These are phyloP conservation scores for Blepharisma stoltei DNA, from an alignment of 73 alveolate genomes.

Conservation along the genomic window DNA sequence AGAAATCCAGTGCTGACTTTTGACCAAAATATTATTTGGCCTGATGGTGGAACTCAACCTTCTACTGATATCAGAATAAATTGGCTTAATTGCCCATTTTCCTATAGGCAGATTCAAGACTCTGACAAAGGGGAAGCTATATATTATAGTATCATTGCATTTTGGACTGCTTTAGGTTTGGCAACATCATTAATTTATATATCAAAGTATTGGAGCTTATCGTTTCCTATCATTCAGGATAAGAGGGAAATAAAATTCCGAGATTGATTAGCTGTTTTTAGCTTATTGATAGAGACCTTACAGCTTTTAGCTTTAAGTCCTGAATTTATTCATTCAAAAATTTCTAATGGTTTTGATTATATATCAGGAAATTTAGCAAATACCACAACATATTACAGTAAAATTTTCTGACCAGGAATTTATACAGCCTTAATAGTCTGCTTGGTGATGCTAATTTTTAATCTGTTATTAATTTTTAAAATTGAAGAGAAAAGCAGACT, in stretches of 20 bases:
- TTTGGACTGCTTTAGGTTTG: too few relatives aligned
- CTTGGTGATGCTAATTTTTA: too few relatives aligned
- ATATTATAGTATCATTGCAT: background rate
- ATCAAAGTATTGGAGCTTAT: background rate
- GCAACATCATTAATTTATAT: background rate
- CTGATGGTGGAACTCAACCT: background rate
- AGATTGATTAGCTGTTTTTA: background rate
- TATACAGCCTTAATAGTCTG: background rate
- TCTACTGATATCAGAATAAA: background rate
- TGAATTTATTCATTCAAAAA: background rate
- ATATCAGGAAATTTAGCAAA: background rate
- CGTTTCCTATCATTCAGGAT: background rate
- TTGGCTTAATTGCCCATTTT: background rate
- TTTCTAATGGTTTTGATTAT: background rate
- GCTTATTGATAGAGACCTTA: background rate
- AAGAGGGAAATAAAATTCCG: background rate
- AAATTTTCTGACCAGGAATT: background rate
- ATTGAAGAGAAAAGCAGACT: too few relatives aligned
- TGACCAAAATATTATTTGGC: too few relatives aligned
- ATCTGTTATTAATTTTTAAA: too few relatives aligned
- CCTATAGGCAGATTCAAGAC: background rate
- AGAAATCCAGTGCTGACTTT: too few relatives aligned
- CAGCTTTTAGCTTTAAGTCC: slow-evolving; percentile 9
- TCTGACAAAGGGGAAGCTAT: background rate
- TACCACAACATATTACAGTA: background rate